These are phyloP conservation scores for Camelina hispida DNA, from an alignment of 345 rosid genomes.

Conservation along the genomic window DNA sequence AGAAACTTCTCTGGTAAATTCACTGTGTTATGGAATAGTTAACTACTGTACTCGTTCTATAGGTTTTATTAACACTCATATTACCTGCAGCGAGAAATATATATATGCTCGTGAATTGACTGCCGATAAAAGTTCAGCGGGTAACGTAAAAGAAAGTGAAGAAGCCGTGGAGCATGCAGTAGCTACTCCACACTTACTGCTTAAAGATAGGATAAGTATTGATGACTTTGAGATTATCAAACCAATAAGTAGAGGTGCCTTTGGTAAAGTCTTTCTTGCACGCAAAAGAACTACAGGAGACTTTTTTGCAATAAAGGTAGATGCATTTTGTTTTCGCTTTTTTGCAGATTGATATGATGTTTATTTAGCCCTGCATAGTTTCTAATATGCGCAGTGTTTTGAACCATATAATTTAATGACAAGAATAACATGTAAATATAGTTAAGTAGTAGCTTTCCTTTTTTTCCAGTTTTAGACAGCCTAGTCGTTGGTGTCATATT, in stretches of 20 bases:
- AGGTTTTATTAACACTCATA: slow-evolving; percentile 9
- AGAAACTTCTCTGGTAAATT: slow-evolving; percentile 69
- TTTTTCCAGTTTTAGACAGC: slow-evolving; percentile 1
- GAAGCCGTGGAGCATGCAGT: slow-evolving; percentile 52
- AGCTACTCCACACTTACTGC: slow-evolving; percentile 56
- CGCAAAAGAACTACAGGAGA: slow-evolving; percentile 86
- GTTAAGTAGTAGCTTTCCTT: neutral
- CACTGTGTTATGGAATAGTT: slow-evolving; percentile 20
- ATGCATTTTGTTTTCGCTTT: slow-evolving; percentile 26
- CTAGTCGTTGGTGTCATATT: slow-evolving; percentile 5
- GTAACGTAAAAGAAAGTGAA: slow-evolving; percentile 52
- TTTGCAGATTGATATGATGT: slow-evolving; percentile 21
- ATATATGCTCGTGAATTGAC: slow-evolving; percentile 62
- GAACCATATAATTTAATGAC: slow-evolving; percentile 24
- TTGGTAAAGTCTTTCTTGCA: slow-evolving; percentile 87
- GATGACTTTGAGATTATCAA: slow-evolving; percentile 86
- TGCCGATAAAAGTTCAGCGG: slow-evolving; percentile 51
- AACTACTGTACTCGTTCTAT: slow-evolving; percentile 20
- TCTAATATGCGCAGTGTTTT: neutral
- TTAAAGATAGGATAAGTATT: slow-evolving; percentile 73
- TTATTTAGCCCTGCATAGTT: slow-evolving; percentile 14
- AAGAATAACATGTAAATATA: slow-evolving; percentile 5
- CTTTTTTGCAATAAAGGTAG: slow-evolving; percentile 88
- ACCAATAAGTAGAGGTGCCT: slow-evolving; percentile 87
- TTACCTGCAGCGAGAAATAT: slow-evolving; percentile 72